Base-by-base conservation (phyloP, 139 green algal species). In the Penium margaritaceum region DNA sequence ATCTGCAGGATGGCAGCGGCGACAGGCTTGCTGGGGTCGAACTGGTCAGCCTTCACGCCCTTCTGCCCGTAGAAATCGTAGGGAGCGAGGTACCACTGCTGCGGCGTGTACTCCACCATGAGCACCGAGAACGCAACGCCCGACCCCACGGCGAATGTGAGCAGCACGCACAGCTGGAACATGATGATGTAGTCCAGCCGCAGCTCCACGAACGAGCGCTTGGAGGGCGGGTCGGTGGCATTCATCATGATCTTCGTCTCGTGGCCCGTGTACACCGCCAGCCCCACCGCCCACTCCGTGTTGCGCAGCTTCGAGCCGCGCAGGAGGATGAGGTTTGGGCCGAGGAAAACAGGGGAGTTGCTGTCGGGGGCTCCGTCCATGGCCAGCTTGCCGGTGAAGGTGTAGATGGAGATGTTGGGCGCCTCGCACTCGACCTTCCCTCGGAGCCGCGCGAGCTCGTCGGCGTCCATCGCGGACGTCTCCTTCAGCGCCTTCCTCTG, bases 261-360 rank as follows among this genome's bases (percentile, higher is more conserved):
- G 27, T 71, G 70, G 72, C 93, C 93, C 19, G 93, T 90, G 81
- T 95, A 99, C 24, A 98, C 82, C 15, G 95, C 91, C 33, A 91
- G 53, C 1, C 82, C 84, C 38, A 89, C 78, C 5, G 93, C 77
- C 72, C 72, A 89, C 57, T 88, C 79, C 17, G 90, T 93, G 80
- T 96, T 96, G 32, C 85, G 70, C 63, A 96, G 81, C 29, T 70
- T 82, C 66, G 83, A 90, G 44, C 85, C 85, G 54, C 76, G 38
- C 0, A 78, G 78, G 30, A 84, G 63, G 3, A 84, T 32, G 19
- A 81, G 39, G 29, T 21, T 47, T 44, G 83, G 78, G 0, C 12
- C 38, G 21, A 86, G 62, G 34, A 58, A 32, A 21, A 81, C 67
- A 1, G 33, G 19, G 21, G 63, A n/a, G n/a, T n/a, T n/a, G n/a